A percentile compares a stretch with the other conserved stretches of the same genome.
Evolutionary conservation across 805 yeast genomes (phyloP).

Genomic region (Isabelozyma heimii): DNA sequence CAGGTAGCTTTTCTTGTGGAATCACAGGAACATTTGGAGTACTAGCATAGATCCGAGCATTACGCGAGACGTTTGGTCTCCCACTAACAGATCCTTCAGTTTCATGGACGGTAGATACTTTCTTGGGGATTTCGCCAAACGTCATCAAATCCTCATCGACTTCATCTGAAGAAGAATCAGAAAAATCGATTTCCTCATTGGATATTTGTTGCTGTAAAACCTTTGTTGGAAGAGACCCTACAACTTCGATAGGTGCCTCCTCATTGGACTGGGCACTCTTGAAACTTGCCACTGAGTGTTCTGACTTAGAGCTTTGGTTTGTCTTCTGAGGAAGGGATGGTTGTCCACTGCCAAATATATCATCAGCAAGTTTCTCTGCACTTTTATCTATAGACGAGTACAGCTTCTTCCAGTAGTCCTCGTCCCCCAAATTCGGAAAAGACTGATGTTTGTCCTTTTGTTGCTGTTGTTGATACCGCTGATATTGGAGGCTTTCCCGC

Average conservation of each 20-base stretch:
- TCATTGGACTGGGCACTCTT: neutral
- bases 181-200: neutral
- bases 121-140: neutral
- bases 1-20: neutral
- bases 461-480: constrained; percentile 8
- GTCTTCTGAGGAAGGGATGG: constrained; percentile 10
- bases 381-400: constrained; percentile 21
- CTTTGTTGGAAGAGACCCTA: neutral
- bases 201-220: neutral
- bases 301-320: constrained; percentile 18
- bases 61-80: neutral
- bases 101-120: neutral
- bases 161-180: neutral
- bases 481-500: constrained; percentile 13
- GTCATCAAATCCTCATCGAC: neutral
- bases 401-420: constrained; percentile 38
- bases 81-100: neutral
- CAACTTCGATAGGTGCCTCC: neutral
- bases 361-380: constrained; percentile 38
- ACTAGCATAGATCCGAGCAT: neutral
- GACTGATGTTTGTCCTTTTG: constrained; percentile 4
- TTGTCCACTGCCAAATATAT: constrained; percentile 30
- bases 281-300: constrained; percentile 3
- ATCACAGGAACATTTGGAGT: neutral
- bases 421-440: constrained; percentile 19